Conservation (phyloP, 257 asterid genomes). For the Solanum chaucha region DNA sequence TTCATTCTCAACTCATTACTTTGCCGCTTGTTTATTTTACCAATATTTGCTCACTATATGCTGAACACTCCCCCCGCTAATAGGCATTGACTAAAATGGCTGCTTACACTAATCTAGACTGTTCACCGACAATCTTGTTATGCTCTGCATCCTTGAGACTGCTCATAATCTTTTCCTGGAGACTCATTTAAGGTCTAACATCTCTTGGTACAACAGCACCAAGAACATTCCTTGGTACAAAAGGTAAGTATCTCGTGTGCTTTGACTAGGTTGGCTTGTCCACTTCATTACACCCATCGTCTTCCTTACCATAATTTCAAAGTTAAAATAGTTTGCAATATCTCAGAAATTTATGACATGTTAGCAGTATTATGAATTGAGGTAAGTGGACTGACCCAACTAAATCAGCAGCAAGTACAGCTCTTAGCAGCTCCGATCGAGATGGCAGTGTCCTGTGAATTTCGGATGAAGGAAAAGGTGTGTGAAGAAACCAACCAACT, state of each 20-base stretch:
- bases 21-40: neutral
- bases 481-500: slow-evolving; percentile 94
- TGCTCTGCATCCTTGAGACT: neutral
- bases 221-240: neutral
- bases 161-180: neutral
- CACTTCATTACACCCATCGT: neutral
- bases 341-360: neutral
- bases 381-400: slow-evolving; percentile 53
- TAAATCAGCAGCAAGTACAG: slow-evolving; percentile 85
- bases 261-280: neutral
- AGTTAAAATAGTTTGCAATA: neutral
- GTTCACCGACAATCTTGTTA: neutral
- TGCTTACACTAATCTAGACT: neutral
- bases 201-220: neutral
- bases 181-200: slow-evolving; percentile 3
- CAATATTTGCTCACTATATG: neutral
- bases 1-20: neutral
- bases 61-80: neutral
- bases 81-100: neutral
- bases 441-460: slow-evolving; percentile 81
- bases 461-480: slow-evolving; percentile 89
- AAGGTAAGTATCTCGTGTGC: neutral
- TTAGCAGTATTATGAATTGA: neutral
- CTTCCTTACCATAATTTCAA: neutral
- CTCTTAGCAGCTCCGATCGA: slow-evolving; percentile 67